Percentiles rank a stretch among this genome's conserved stretches.
phyloP scores from a whole-genome alignment of 139 green algal species.

The Chlorella vulgaris region DNA sequence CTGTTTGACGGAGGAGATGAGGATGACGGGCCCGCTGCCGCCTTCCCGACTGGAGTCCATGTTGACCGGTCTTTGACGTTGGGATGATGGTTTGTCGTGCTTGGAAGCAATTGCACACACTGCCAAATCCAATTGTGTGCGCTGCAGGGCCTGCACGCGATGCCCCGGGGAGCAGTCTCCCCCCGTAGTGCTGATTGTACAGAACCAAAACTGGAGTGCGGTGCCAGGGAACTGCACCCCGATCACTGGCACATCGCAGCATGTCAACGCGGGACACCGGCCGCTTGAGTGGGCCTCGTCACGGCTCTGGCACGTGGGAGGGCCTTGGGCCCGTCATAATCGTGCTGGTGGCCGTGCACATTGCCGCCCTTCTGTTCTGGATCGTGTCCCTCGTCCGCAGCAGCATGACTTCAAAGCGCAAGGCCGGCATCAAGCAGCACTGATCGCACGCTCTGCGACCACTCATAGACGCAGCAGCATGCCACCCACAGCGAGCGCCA shows the following conservation, averaged over 20 bases:
- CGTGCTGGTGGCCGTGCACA: slow-evolving; percentile 34
- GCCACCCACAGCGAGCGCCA: background rate
- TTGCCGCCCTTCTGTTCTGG: slow-evolving; percentile 41
- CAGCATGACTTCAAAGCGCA: background rate
- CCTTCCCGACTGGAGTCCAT: background rate
- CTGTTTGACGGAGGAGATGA: slow-evolving; percentile 63
- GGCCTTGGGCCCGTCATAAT: slow-evolving; percentile 27
- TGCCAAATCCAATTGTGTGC: too few species aligned
- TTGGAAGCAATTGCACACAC: too few species aligned
- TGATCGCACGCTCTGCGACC: background rate
- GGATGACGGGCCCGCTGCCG: slow-evolving; percentile 19
- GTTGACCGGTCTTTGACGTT: too few species aligned
- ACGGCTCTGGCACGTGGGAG: background rate
- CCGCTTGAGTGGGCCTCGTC: background rate
- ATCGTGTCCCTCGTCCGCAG: slow-evolving; percentile 31
- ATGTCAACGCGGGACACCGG: too few species aligned
- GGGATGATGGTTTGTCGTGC: background rate
- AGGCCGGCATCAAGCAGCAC: slow-evolving; percentile 31
- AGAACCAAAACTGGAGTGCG: too few species aligned
- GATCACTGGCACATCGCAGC: too few species aligned
- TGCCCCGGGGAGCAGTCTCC: too few species aligned
- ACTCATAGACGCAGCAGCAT: background rate
- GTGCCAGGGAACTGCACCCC: too few species aligned
- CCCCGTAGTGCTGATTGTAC: too few species aligned
- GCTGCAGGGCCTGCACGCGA: too few species aligned